Evolutionary conservation across 495 filamentous ascomycete genomes (phyloP), one percentile per base, ranked within the genome.

Genomic region (Tuber indicum): DNA sequence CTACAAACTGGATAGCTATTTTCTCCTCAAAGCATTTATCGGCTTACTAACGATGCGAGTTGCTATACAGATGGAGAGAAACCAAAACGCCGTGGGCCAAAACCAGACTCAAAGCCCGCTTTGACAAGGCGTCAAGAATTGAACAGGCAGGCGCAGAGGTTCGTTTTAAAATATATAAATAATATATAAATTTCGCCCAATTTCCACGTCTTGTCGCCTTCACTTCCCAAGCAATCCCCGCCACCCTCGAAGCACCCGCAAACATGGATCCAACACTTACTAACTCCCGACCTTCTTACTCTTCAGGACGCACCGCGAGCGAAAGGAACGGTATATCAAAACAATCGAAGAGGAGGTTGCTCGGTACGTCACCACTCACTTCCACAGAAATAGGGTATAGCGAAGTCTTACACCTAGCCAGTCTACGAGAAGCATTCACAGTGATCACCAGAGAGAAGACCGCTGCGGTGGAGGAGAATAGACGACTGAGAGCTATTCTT

Each of bases 121-220:
- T 85, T 96, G 79, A 99, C 94, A n/a, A 87, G 95, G 58, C 88
- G 94, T 71, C 96, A 99, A 82, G 96, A 99, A 83, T 85, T 98
- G 71, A 99, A 99, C 83, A 89, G 96, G 74, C 94, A 98, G 86
- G 96, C 96, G 43, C 96, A 99, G 85, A 91, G 95, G 94, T 96
- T 90, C 81, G 83, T 76, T 46, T 75, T 19, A 43, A 17, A 26
- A 26, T 36, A 74, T 36, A 26, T 76, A 52, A 43, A 43, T 43
- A 41, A 41, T 41, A 41, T 41, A 41, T 41, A 77, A 77, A 75
- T 79, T 69, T 79, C 71, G 21, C 23, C 42, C 5, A 32, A 43
- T 26, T 71, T 32, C 41, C 71, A 16, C 70, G 3, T n/a, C 10
- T 45, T 70, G 42, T 71, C 41, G 21, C 46, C 49, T 42, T 49